These are phyloP conservation scores for Cymbidium sinense DNA, from an alignment of 106 monocot species.

Conservation along the genomic window DNA sequence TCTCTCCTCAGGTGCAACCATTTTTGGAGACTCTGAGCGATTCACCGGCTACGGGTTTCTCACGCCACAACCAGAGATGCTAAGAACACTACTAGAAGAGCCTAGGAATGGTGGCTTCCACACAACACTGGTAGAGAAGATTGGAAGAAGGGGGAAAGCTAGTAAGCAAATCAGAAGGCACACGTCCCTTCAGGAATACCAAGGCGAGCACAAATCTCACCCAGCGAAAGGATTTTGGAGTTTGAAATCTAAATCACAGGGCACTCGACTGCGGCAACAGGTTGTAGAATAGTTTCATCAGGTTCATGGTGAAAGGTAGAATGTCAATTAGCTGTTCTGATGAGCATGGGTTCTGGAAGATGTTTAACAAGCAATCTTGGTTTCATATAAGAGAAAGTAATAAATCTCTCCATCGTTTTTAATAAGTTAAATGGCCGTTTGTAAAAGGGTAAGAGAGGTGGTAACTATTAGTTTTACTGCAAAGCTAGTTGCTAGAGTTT, in stretches of 20 bases:
- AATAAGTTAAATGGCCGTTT: no score
- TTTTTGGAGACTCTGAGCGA: not conserved
- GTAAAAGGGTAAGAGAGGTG: no score
- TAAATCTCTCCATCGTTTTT: no score
- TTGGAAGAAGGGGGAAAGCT: not conserved
- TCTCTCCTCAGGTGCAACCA: conserved; percentile 1
- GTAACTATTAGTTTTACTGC: no score
- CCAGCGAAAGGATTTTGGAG: not conserved
- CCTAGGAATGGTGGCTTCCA: not conserved
- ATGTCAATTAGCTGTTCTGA: not conserved
- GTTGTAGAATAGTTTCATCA: not conserved
- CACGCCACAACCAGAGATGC: not conserved
- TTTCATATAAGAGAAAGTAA: not conserved
- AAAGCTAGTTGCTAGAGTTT: no score
- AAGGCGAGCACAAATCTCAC: not conserved
- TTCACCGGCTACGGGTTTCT: not conserved
- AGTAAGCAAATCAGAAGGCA: not conserved
- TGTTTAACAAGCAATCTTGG: not conserved
- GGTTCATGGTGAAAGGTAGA: not conserved
- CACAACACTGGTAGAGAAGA: not conserved
- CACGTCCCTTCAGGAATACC: not conserved
- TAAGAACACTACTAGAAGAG: not conserved
- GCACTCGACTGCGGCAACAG: not conserved
- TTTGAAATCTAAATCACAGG: not conserved
- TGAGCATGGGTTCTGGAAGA: no score